Evolutionary conservation across 495 filamentous ascomycete species (phyloP).

Genomic region (Penicillium crystallinum): DNA sequence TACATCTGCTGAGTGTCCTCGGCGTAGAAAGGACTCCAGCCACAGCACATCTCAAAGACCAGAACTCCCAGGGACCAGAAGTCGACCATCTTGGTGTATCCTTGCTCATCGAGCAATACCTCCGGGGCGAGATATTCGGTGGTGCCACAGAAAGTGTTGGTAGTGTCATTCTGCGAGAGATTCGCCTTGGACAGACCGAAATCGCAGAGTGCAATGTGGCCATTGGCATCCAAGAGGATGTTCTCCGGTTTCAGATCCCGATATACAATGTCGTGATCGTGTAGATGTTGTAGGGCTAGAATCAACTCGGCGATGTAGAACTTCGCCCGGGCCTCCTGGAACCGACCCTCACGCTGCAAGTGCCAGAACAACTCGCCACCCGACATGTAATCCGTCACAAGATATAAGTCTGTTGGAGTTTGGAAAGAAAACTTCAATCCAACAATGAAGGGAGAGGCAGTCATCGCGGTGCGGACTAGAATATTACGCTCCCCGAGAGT

Average conservation of each 20-base stretch:
- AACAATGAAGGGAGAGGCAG: constrained; percentile 95
- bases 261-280: constrained; percentile 96
- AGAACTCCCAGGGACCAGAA: constrained; percentile 98
- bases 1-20: constrained; percentile 99
- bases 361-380: constrained; percentile 99
- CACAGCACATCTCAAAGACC: constrained; percentile 99
- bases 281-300: constrained; percentile 88
- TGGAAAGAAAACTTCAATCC: constrained; percentile 99
- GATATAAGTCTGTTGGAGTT: constrained; percentile 90
- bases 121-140: constrained; percentile 97
- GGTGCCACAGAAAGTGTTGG: constrained; percentile 98
- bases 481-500: constrained; percentile 97
- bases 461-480: constrained; percentile 88
- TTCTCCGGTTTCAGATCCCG: constrained; percentile 87
- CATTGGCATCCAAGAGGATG: constrained; percentile 77
- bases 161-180: constrained; percentile 89
- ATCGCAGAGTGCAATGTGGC: constrained; percentile 80
- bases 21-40: constrained; percentile 98
- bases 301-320: constrained; percentile 99
- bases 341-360: constrained; percentile 93
- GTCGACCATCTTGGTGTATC: constrained; percentile 99
- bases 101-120: constrained; percentile 88
- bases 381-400: constrained; percentile 99
- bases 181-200: constrained; percentile 97
- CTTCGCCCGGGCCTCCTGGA: constrained; percentile 90